These are phyloP conservation scores for Pseudonitzschia pungens DNA, from an alignment of 108 stramenopile species.

Conservation along the genomic window DNA sequence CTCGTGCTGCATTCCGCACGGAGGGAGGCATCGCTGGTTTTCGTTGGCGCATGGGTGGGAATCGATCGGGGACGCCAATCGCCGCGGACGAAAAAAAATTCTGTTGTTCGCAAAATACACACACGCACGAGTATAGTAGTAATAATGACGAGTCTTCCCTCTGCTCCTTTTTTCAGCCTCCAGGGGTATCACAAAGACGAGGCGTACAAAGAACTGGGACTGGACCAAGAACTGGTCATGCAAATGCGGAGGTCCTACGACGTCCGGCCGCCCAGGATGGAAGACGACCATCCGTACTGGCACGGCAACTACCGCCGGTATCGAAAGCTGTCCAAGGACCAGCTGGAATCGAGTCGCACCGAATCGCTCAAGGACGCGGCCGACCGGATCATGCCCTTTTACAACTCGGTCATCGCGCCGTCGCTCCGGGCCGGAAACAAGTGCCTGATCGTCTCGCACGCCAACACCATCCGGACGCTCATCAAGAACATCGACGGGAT, in stretches of 20 bases:
- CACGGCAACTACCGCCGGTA: conserved; percentile 84
- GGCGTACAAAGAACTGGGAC: conserved; percentile 61
- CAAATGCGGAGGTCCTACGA: conserved; percentile 78
- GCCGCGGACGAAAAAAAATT: not conserved
- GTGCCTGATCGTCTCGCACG: conserved; percentile 80
- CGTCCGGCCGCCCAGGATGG: conserved; percentile 73
- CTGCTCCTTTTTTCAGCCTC: conserved; percentile 17
- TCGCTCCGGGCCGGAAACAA: conserved; percentile 69
- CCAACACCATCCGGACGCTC: conserved; percentile 83
- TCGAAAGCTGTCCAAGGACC: conserved; percentile 53
- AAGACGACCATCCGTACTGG: conserved; percentile 86
- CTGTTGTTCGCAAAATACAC: not conserved
- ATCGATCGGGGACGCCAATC: too few species aligned
- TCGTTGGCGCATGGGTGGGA: too few species aligned
- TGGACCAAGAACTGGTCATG: conserved; percentile 85
- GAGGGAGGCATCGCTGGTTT: too few species aligned
- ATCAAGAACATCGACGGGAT: conserved; percentile 86
- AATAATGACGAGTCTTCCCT: too few species aligned
- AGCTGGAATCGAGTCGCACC: conserved; percentile 58
- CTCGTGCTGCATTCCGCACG: too few species aligned
- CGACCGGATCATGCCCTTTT: conserved; percentile 82
- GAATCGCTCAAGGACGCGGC: conserved; percentile 78
- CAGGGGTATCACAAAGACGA: conserved; percentile 87
- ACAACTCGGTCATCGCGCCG: conserved; percentile 71
- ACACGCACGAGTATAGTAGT: too few species aligned